A percentile compares a stretch with the other conserved stretches of the same genome.
These are phyloP conservation scores for Triticum timopheevii DNA, from an alignment of 176 grass and related monocot species.

Conservation along the genomic window DNA sequence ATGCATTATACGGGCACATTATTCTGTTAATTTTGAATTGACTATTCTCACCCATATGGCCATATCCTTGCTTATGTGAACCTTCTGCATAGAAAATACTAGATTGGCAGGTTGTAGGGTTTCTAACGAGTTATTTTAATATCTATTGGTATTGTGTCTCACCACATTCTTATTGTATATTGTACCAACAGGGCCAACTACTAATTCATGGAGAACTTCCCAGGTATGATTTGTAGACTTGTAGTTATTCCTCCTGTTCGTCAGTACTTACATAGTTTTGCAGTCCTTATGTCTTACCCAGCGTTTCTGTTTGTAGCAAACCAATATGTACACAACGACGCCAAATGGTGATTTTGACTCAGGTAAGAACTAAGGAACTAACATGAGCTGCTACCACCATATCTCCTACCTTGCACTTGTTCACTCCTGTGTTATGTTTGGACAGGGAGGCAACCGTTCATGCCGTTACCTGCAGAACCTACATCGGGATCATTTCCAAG, in stretches of 20 bases:
- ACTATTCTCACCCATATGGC: neutral
- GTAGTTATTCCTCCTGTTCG: neutral
- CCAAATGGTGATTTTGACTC: conserved; percentile 54
- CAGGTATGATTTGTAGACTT: conserved; percentile 45
- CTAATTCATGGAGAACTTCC: conserved; percentile 60
- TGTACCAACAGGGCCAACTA: conserved; percentile 48
- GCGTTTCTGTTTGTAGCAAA: conserved; percentile 45
- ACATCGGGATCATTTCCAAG: conserved; percentile 40
- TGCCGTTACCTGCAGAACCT: conserved; percentile 40
- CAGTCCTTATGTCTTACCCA: neutral
- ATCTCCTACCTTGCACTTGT: neutral
- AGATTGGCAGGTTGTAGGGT: neutral
- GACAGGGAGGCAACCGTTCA: conserved; percentile 57
- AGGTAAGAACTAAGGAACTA: conserved; percentile 30
- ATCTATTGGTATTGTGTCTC: neutral
- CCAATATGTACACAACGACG: conserved; percentile 35
- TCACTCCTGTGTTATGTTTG: conserved; percentile 26
- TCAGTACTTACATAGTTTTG: neutral
- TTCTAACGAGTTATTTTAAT: neutral
- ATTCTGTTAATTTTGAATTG: neutral
- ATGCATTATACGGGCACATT: neutral
- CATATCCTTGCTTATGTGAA: neutral
- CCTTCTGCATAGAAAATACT: neutral
- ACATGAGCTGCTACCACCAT: neutral
- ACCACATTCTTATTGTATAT: conserved; percentile 22